Base-by-base conservation (phyloP, 345 rosid species). In the Corchorus capsularis region DNA sequence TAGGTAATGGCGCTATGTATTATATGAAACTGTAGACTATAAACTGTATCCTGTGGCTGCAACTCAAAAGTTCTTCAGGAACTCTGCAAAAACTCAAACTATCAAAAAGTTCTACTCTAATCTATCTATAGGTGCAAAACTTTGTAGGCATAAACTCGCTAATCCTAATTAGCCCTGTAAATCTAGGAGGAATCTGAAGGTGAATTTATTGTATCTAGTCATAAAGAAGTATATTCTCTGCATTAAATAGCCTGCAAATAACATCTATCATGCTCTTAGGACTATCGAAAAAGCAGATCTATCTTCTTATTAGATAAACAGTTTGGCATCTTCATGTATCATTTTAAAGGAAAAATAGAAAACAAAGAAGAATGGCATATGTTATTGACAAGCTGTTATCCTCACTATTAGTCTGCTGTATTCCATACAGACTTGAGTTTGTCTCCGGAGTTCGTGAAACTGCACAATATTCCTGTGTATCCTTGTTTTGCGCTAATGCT, bases 401-500 rank as follows among this genome's bases (percentile, higher is more conserved):
- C 35, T 45, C 27, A 63, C 63, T 27, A 16, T 49, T 46, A 35
- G 56, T 35, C 35, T 13, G 8, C 59, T 79, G 67, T 73, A 54
- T 75, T 77, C 74, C 47, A 3, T 84, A 79, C 90, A 94, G 98
- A 92, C 81, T 72, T 92, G 59, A 85, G 72, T 78, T 84, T 83
- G 73, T 73, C 72, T 35, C 90, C 91, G 4, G 91, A 85, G 67
- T 81, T 87, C 82, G 89, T 32, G 64, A 87, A 82, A 82, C 81
- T 92, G 62, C 85, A 85, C 78, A 77, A 87, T 77, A 86, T 94
- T 73, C 94, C 97, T 75, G 91, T 85, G 55, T 63, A 71, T 67
- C 97, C 98, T 17, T 88, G 97, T 84, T 92, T 94, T 75, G 88
- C 91, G 32, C 90, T 92, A 73, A 89, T 94, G 97, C 86, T 94